These are phyloP conservation scores for Malus fusca DNA, from an alignment of 306 rosid species.

Conservation along the genomic window DNA sequence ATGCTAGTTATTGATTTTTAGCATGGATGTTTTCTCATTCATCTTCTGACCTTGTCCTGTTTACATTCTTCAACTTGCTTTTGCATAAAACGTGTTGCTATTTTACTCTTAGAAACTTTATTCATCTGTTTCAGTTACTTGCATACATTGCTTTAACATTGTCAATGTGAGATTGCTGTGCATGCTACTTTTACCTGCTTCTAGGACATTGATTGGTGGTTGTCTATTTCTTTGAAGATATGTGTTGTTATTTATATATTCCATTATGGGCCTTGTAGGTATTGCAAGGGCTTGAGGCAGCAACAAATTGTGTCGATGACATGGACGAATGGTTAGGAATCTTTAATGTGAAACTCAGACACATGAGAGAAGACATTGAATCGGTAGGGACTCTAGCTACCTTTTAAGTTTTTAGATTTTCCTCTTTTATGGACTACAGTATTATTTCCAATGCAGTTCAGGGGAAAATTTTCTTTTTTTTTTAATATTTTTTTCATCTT, in stretches of 20 bases:
- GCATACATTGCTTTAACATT: neutral
- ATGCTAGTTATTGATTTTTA: neutral
- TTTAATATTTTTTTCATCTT: neutral
- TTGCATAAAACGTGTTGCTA: neutral
- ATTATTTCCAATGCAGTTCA: constrained; percentile 11
- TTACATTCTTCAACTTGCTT: neutral
- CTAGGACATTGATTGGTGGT: neutral
- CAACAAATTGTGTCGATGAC: constrained; percentile 79
- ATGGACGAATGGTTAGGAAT: constrained; percentile 95
- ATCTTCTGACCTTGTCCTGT: neutral
- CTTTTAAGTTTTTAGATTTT: constrained; percentile 1
- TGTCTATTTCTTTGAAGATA: neutral
- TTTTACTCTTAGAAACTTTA: neutral
- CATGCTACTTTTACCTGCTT: neutral
- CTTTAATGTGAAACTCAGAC: constrained; percentile 88
- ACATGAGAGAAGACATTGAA: constrained; percentile 99
- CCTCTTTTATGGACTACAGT: constrained; percentile 12
- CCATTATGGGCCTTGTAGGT: constrained; percentile 50
- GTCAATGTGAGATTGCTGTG: neutral
- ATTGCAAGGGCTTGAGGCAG: constrained; percentile 74
- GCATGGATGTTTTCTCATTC: neutral
- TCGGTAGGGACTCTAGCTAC: constrained; percentile 49
- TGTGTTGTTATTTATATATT: neutral
- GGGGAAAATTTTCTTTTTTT: neutral
- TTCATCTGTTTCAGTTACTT: neutral